Conservation (phyloP, 73 alveolate species). For the Tetrahymena thermophila region DNA sequence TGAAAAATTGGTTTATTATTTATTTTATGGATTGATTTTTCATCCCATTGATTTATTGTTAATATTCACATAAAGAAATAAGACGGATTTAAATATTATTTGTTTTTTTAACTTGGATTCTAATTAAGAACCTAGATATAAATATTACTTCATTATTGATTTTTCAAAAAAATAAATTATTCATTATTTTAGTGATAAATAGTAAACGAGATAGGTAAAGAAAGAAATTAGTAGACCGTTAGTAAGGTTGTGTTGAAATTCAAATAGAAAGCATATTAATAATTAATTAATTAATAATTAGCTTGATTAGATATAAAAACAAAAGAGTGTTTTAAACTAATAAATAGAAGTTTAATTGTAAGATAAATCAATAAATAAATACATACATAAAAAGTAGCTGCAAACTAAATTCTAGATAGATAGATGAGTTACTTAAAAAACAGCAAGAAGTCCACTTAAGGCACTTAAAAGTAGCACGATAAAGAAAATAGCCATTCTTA, state of each 20-base stretch:
- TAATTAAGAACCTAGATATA: no score
- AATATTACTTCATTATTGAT: no score
- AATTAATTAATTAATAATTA: background rate
- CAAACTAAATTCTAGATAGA: background rate
- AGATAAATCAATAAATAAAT: background rate
- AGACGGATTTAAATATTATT: no score
- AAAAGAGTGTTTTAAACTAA: background rate
- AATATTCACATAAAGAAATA: no score
- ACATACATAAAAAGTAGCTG: no score
- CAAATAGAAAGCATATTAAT: background rate
- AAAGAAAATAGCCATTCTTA: background rate
- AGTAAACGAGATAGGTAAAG: no score
- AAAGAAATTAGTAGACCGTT: background rate
- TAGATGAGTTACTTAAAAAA: background rate
- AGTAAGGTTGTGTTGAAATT: background rate
- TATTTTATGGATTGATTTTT: no score
- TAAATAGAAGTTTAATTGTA: no score
- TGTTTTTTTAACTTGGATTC: no score
- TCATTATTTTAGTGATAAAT: no score
- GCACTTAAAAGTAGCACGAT: background rate
- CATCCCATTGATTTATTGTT: no score
- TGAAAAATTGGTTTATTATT: no score
- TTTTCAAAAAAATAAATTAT: background rate
- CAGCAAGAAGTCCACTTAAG: background rate
- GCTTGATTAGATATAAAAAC: background rate